Evolutionary conservation across 73 alveolate genomes (phyloP).

Genomic region (Paramecium sexaurelia): DNA sequence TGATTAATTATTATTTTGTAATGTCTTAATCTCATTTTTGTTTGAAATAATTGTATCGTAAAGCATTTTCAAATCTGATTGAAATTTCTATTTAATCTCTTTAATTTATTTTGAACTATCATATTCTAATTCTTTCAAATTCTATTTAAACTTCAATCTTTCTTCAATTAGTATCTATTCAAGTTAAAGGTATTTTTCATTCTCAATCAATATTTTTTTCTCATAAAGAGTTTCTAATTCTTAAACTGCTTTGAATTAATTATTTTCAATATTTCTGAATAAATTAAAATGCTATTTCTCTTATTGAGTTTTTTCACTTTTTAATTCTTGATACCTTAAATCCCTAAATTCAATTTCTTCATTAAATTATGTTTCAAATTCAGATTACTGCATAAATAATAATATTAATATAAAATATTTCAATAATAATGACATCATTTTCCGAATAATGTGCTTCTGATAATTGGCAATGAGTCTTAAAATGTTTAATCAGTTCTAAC

Average conservation of each 20-base stretch:
- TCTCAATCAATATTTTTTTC: background rate
- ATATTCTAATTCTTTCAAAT: background rate
- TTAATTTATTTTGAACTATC: background rate
- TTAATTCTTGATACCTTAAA: background rate
- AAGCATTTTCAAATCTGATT: background rate
- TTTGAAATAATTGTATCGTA: background rate
- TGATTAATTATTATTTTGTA: background rate
- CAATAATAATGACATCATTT: background rate
- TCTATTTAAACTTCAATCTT: background rate
- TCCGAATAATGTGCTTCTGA: constrained; percentile 50
- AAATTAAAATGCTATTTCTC: background rate
- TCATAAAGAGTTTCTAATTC: background rate
- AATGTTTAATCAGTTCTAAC: constrained; percentile 60
- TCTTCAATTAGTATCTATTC: background rate
- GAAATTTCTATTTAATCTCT: background rate
- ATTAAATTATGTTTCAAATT: background rate
- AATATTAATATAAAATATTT: background rate
- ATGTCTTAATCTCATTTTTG: background rate
- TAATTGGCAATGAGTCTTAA: constrained; percentile 63
- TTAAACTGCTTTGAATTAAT: background rate
- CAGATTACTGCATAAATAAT: background rate
- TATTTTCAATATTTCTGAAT: background rate
- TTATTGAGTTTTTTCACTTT: background rate
- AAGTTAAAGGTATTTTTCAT: background rate
- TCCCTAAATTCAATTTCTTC: background rate